These are phyloP conservation scores for Boletus huronensis DNA, from an alignment of 768 basidiomycete genomes.

Conservation along the genomic window DNA sequence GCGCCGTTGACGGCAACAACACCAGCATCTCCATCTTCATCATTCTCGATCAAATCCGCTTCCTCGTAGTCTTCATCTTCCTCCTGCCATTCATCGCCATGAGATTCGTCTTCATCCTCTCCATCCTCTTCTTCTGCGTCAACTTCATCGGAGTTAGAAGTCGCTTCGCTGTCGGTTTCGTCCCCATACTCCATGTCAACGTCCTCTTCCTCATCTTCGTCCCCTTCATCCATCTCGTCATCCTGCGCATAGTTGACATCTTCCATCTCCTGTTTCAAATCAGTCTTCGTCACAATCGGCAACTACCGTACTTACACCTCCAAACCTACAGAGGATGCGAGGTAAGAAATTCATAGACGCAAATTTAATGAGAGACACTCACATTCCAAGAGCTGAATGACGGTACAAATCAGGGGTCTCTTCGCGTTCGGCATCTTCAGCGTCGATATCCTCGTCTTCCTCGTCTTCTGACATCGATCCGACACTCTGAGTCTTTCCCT, in stretches of 20 bases:
- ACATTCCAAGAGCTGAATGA: conserved; percentile 95
- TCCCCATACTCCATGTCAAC: conserved; percentile 88
- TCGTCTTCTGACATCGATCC: conserved; percentile 46
- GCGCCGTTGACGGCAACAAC: conserved; percentile 52
- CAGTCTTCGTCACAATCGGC: conserved; percentile 12
- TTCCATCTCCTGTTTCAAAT: conserved; percentile 70
- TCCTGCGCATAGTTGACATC: conserved; percentile 64
- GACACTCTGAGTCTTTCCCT: conserved; percentile 43
- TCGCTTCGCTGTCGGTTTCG: conserved; percentile 78
- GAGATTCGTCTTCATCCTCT: conserved; percentile 49
- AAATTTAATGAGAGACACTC: conserved; percentile 26
- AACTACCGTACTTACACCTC: conserved; percentile 58
- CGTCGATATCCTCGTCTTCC: conserved; percentile 54
- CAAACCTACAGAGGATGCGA: conserved; percentile 45
- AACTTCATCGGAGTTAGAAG: conserved; percentile 71
- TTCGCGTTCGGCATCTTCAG: conserved; percentile 55
- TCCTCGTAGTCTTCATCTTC: conserved; percentile 54
- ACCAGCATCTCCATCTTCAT: conserved; percentile 48
- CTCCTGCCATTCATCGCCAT: conserved; percentile 51
- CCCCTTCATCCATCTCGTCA: conserved; percentile 79
- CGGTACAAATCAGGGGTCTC: conserved; percentile 93
- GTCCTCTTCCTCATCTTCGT: conserved; percentile 78
- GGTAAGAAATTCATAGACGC: conserved; percentile 5
- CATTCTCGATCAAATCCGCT: conserved; percentile 60
- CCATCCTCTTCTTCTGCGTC: conserved; percentile 62